A percentile compares a stretch with the other conserved stretches of the same genome.
Evolutionary conservation across 2,329 filamentous ascomycete species (phyloP).

Genomic region (Pseudogymnoascus pannorum): DNA sequence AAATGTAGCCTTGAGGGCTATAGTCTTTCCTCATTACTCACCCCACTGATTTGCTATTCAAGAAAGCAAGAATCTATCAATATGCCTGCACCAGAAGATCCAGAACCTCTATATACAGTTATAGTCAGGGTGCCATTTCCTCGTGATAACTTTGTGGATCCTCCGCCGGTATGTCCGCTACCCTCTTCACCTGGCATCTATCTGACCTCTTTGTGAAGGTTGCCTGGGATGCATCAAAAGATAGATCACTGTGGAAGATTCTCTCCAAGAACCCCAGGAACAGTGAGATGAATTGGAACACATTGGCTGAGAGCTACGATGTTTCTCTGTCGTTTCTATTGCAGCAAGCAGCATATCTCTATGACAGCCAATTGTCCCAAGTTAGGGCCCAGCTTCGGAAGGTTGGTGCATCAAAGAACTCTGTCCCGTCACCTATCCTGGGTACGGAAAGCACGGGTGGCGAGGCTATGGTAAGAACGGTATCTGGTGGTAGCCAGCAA

Average conservation of each 20-base stretch:
- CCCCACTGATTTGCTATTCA: conserved; percentile 17
- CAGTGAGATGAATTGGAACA: conserved; percentile 73
- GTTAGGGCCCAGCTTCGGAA: conserved; percentile 85
- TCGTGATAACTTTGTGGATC: conserved; percentile 82
- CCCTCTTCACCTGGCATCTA: not conserved
- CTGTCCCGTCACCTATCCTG: conserved; percentile 50
- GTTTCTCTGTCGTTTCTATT: conserved; percentile 84
- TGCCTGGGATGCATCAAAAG: conserved; percentile 81
- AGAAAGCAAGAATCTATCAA: conserved; percentile 22
- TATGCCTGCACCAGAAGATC: not conserved
- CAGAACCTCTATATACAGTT: conserved; percentile 48
- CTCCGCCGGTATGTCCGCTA: conserved; percentile 59
- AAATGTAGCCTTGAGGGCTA: conserved; percentile 10
- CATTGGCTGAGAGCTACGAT: conserved; percentile 48
- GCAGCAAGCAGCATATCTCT: conserved; percentile 89
- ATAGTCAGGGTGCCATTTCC: conserved; percentile 87
- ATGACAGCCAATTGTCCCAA: conserved; percentile 82
- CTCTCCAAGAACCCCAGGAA: conserved; percentile 74
- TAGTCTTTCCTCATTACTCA: not conserved
- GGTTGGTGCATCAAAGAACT: conserved; percentile 49
- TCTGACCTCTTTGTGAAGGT: conserved; percentile 45
- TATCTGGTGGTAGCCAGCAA: conserved; percentile 36
- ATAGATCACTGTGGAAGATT: conserved; percentile 83
- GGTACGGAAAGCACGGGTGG: conserved; percentile 33
- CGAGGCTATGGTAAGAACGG: conserved; percentile 45